Percentiles rank a stretch among this genome's conserved stretches.
phyloP scores from a whole-genome alignment of 129 eudicot genomes.

The Deinandra increscens region DNA sequence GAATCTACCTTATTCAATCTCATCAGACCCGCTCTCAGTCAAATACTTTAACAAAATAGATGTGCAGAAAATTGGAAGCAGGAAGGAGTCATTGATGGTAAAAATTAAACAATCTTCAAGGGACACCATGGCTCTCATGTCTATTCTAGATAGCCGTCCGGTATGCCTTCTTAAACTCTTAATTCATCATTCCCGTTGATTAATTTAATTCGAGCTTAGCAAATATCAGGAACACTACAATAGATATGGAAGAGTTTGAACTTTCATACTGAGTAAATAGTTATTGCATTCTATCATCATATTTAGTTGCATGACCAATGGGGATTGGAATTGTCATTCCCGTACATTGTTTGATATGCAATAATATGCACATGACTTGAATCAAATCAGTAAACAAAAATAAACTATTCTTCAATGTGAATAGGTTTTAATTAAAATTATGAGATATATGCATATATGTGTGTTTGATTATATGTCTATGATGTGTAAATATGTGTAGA shows the following conservation, averaged over 20 bases:
- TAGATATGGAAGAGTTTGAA: neutral
- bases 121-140: conserved; percentile 71
- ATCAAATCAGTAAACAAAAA: too few species aligned
- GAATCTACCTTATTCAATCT: conserved; percentile 89
- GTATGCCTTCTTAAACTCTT: conserved; percentile 39
- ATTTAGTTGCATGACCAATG: too few species aligned
- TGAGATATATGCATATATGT: too few species aligned
- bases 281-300: too few species aligned
- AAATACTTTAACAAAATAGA: conserved; percentile 77
- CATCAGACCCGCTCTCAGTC: conserved; percentile 97
- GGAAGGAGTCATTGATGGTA: conserved; percentile 84
- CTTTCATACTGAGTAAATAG: too few species aligned
- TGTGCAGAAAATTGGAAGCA: conserved; percentile 88
- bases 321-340: too few species aligned
- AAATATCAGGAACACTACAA: neutral
- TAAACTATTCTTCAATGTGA: too few species aligned
- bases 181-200: neutral
- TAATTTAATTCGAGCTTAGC: neutral
- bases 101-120: conserved; percentile 80
- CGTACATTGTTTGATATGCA: too few species aligned
- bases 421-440: too few species aligned
- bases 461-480: too few species aligned
- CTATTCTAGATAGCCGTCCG: conserved; percentile 82
- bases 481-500: too few species aligned
- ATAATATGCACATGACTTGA: too few species aligned